Conservation (phyloP, 1,284 basidiomycete species). For the Leccinum pseudoinsigne region DNA sequence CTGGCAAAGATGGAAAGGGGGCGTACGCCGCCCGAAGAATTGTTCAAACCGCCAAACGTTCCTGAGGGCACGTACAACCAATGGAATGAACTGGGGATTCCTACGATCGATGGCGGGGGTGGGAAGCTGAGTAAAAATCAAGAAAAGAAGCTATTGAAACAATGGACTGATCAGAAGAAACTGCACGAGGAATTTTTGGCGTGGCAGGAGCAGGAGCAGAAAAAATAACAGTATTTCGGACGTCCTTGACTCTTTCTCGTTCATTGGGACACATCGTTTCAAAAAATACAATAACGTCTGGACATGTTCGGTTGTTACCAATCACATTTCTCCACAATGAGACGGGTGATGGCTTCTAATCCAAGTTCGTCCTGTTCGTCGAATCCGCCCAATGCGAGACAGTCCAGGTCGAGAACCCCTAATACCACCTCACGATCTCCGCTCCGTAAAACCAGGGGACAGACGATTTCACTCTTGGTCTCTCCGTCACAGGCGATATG, state of each 20-base stretch:
- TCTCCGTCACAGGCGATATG: conserved; percentile 90
- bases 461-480: conserved; percentile 85
- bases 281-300: conserved; percentile 8
- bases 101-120: conserved; percentile 82
- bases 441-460: conserved; percentile 58
- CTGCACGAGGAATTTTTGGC: conserved; percentile 74
- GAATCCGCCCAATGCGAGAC: conserved; percentile 70
- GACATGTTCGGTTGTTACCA: conserved; percentile 43
- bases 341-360: conserved; percentile 65
- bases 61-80: conserved; percentile 66
- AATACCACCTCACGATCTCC: conserved; percentile 43
- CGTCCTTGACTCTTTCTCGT: not conserved
- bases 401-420: conserved; percentile 87
- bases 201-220: conserved; percentile 54
- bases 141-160: conserved; percentile 82
- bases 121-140: conserved; percentile 85
- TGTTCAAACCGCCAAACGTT: conserved; percentile 87
- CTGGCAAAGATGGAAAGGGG: conserved; percentile 87
- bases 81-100: conserved; percentile 88
- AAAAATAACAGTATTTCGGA: not conserved
- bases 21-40: conserved; percentile 67
- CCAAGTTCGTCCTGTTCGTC: conserved; percentile 72
- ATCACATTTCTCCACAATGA: conserved; percentile 59
- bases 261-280: not conserved
- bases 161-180: conserved; percentile 76